Evolutionary conservation across 768 basidiomycete genomes (phyloP).

Genomic region (Rhizopogon vesiculosus): DNA sequence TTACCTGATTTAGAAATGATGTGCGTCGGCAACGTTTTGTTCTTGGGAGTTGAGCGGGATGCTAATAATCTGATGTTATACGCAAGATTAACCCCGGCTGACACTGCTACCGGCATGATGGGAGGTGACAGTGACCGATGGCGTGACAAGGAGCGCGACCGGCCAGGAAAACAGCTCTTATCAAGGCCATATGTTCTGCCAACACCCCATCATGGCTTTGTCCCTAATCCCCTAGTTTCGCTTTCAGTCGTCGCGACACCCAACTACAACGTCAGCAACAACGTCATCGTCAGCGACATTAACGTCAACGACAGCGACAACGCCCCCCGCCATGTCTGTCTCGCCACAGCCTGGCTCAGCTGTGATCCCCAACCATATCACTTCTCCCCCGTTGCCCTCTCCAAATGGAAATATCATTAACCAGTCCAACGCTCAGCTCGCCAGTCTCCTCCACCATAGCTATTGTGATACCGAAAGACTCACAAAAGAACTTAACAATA

Average conservation of each 20-base stretch:
- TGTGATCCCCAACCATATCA: not conserved
- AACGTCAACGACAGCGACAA: not conserved
- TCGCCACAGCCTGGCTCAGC: slow-evolving; percentile 13
- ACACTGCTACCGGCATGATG: not conserved
- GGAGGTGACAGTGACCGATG: slow-evolving; percentile 1
- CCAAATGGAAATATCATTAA: slow-evolving; percentile 11
- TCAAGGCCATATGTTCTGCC: not conserved
- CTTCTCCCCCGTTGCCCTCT: slow-evolving; percentile 11
- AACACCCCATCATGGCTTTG: slow-evolving; percentile 1
- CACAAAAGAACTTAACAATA: slow-evolving; percentile 39
- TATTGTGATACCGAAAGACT: slow-evolving; percentile 51
- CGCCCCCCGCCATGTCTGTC: slow-evolving; percentile 12
- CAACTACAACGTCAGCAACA: not conserved
- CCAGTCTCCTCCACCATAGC: slow-evolving; percentile 48
- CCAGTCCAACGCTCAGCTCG: slow-evolving; percentile 48
- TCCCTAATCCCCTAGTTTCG: not conserved
- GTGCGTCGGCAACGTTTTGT: slow-evolving; percentile 25
- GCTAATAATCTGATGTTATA: not conserved
- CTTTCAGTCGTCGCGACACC: slow-evolving; percentile 1
- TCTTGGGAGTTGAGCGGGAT: slow-evolving; percentile 6
- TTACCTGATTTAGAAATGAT: slow-evolving; percentile 11
- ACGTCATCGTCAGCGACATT: slow-evolving; percentile 2
- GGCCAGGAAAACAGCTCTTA: slow-evolving; percentile 1
- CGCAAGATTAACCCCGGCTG: slow-evolving; percentile 2
- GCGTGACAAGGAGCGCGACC: slow-evolving; percentile 2